Conservation (phyloP, 805 yeast species). For the Sungouiella thailandica region DNA sequence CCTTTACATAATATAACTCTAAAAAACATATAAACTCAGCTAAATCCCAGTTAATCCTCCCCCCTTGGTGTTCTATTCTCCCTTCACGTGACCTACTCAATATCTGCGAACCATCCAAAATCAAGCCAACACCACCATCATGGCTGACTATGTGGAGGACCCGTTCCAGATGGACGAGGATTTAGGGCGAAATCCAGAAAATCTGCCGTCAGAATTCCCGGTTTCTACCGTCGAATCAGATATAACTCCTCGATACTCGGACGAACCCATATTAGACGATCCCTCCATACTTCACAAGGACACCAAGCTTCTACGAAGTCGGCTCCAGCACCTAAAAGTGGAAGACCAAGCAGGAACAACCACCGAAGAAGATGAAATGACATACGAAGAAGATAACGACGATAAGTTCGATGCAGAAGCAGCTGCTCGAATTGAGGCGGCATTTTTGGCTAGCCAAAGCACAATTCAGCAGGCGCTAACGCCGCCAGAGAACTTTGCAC, state of each 20-base stretch:
- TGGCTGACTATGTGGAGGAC: constrained; percentile 27
- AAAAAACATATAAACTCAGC: no score
- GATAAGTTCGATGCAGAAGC: constrained; percentile 31
- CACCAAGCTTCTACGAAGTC: constrained; percentile 27
- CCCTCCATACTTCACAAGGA: background rate
- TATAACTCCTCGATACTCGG: constrained; percentile 14
- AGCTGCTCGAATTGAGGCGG: constrained; percentile 16
- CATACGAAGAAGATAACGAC: constrained; percentile 38
- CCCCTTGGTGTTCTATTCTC: background rate
- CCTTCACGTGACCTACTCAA: background rate
- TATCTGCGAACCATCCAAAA: background rate
- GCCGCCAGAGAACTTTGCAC: constrained; percentile 91
- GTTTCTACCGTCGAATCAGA: no score
- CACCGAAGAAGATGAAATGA: constrained; percentile 22
- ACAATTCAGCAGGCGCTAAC: constrained; percentile 22
- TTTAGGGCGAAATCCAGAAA: constrained; percentile 9
- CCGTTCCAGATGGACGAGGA: constrained; percentile 47
- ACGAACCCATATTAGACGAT: constrained; percentile 5
- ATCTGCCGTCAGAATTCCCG: background rate
- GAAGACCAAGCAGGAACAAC: constrained; percentile 24
- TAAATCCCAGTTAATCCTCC: no score
- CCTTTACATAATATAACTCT: no score
- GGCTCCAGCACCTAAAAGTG: constrained; percentile 22
- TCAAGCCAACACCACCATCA: background rate
- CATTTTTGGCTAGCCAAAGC: background rate